Base-by-base conservation (phyloP, 495 filamentous ascomycete species). In the Talaromyces proteolyticus region DNA sequence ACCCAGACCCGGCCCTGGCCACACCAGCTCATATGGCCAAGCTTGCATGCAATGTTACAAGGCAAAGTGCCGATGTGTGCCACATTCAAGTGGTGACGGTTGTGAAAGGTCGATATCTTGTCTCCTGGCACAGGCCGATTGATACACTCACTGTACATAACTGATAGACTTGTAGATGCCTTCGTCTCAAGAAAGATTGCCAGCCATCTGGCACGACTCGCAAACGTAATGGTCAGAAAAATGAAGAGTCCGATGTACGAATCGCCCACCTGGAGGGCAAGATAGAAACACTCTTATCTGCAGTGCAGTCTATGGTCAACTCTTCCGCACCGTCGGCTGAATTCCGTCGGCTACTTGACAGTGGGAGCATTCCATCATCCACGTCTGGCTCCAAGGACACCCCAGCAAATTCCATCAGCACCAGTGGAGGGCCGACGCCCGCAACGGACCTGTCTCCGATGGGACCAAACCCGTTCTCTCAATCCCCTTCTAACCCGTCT, bases 241-340 rank as follows among this genome's bases (percentile, higher is more conserved):
- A 56, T 2, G 58, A 58, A 26, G 67, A 61, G 42, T 63, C 75
- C 5, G 73, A 74, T 51, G 63, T 57, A 41, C 75, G 73, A 25
- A 66, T 78, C 44, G 68, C 76, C 29, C 60, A 65, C 16, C 63
- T 80, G 10, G 71, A 76, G 45, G 60, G 56, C 41, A 65, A 57
- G 44, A 59, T 65, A 47, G 62, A 65, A n/a, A 57, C 40, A 7
- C 44, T 65, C 22, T 24, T 61, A 26, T 53, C 57, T 38, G 34
- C 40, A 7, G 54, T 65, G 49, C 50, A 57, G 42, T 55, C 58
- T n/a, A 51, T 53, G 21, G 53, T 54, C 40, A 17, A 46, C 41
- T 50, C 49, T 8, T 20, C 40, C 36, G 47, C 36, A 11, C 17
- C 40, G 18, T 26, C 47, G 44, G 17, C 22, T 5, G 44, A 47